A percentile compares a stretch with the other conserved stretches of the same genome.
Evolutionary conservation across 2,329 filamentous ascomycete species (phyloP).

Genomic region (Xylaria sp.): DNA sequence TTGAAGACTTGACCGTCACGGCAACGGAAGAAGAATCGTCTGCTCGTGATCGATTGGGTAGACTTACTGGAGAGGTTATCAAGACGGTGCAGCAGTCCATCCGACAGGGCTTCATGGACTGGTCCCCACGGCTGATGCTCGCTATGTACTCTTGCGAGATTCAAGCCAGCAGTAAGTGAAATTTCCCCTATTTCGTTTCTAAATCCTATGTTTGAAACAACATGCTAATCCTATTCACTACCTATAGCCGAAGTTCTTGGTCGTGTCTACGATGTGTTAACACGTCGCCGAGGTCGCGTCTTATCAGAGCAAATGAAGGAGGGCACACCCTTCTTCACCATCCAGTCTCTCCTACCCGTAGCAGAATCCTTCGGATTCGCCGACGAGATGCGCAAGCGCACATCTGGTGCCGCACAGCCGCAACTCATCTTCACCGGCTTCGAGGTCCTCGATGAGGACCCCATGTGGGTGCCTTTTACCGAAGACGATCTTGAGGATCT

Average conservation of each 20-base stretch:
- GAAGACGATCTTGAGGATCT: conserved; percentile 96
- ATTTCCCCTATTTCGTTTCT: background rate
- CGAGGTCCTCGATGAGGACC: conserved; percentile 89
- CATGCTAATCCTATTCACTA: conserved; percentile 8
- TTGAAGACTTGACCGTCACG: conserved; percentile 70
- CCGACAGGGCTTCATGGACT: conserved; percentile 82
- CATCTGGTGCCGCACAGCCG: conserved; percentile 81
- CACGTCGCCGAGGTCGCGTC: conserved; percentile 81
- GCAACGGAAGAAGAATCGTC: conserved; percentile 48
- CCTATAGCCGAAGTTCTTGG: conserved; percentile 78
- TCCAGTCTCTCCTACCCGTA: conserved; percentile 79
- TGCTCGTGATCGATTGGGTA: conserved; percentile 62
- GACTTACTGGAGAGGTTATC: conserved; percentile 89
- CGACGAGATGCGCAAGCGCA: conserved; percentile 94
- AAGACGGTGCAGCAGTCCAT: conserved; percentile 82
- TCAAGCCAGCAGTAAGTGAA: conserved; percentile 72
- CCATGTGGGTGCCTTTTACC: conserved; percentile 94
- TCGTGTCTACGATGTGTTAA: conserved; percentile 96
- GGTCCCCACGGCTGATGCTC: conserved; percentile 89
- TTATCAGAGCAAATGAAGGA: conserved; percentile 89
- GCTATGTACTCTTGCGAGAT: conserved; percentile 99
- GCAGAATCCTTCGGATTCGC: conserved; percentile 94
- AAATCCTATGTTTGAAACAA: background rate
- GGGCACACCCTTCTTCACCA: conserved; percentile 94
- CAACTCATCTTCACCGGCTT: conserved; percentile 93